Conservation (phyloP, 2,329 filamentous ascomycete genomes). For the Balansia obtecta region DNA sequence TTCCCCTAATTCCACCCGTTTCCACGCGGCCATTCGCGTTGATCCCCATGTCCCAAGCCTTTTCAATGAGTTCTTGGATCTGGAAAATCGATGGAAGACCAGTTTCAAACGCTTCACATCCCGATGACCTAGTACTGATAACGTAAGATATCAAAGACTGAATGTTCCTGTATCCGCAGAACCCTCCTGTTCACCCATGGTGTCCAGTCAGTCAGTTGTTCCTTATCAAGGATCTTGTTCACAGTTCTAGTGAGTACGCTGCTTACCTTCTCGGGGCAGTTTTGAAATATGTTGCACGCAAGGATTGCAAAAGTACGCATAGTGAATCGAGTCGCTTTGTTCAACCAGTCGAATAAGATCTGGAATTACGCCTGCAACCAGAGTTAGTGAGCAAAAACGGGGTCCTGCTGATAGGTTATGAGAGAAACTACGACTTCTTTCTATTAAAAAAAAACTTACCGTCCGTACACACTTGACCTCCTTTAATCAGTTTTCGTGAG, state of each 20-base stretch:
- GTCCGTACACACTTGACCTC: constrained; percentile 6
- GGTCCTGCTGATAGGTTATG: not conserved
- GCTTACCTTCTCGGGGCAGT: constrained; percentile 54
- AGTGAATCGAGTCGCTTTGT: constrained; percentile 46
- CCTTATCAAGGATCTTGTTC: not conserved
- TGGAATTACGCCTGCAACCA: constrained; percentile 41
- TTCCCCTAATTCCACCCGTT: constrained; percentile 78
- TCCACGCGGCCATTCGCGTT: constrained; percentile 63
- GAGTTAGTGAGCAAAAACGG: not conserved
- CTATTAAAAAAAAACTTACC: not conserved
- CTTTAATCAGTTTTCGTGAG: not conserved
- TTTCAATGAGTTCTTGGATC: constrained; percentile 78
- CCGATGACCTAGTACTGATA: constrained; percentile 41
- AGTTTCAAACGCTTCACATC: constrained; percentile 45
- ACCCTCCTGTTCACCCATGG: constrained; percentile 46
- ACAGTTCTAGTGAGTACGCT: not conserved
- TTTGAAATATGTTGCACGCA: constrained; percentile 71
- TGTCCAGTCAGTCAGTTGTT: not conserved
- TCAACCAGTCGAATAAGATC: constrained; percentile 51
- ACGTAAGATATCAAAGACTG: constrained; percentile 83
- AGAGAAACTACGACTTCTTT: not conserved
- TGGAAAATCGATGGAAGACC: constrained; percentile 64
- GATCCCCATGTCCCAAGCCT: constrained; percentile 77
- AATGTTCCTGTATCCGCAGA: constrained; percentile 91
- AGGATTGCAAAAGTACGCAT: constrained; percentile 70